A percentile compares a stretch with the other conserved stretches of the same genome.
These are phyloP conservation scores for Lathyrus oleraceus DNA, from an alignment of 306 rosid species.

Conservation along the genomic window DNA sequence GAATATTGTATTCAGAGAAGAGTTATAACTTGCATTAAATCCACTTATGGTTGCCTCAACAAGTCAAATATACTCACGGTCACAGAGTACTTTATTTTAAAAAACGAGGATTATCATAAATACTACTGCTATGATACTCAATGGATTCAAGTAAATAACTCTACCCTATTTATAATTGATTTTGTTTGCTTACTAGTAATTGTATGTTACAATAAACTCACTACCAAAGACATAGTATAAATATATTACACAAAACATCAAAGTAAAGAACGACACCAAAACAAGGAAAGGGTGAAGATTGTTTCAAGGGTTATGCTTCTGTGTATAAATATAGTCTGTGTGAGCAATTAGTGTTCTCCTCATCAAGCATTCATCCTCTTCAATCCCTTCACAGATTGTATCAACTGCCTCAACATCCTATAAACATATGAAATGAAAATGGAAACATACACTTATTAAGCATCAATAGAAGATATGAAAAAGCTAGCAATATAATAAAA, in stretches of 20 bases:
- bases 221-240: background rate
- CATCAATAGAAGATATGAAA: background rate
- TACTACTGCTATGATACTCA: background rate
- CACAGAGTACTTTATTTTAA: background rate
- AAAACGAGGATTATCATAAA: background rate
- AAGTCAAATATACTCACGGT: conserved; percentile 19
- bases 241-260: background rate
- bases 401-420: conserved; percentile 32
- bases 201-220: background rate
- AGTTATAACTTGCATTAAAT: conserved; percentile 36
- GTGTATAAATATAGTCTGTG: conserved; percentile 58
- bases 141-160: background rate
- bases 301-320: conserved; percentile 44
- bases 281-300: conserved; percentile 6
- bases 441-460: background rate
- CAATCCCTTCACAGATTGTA: conserved; percentile 42
- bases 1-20: conserved; percentile 29
- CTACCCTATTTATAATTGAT: background rate
- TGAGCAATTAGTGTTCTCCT: conserved; percentile 57
- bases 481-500: background rate
- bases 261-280: background rate
- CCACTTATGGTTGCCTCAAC: conserved; percentile 18
- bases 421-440: background rate
- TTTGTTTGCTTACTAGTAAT: too few species aligned
- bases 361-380: conserved; percentile 55